Base-by-base conservation (phyloP, 768 basidiomycete species). In the Agaricus blazei region DNA sequence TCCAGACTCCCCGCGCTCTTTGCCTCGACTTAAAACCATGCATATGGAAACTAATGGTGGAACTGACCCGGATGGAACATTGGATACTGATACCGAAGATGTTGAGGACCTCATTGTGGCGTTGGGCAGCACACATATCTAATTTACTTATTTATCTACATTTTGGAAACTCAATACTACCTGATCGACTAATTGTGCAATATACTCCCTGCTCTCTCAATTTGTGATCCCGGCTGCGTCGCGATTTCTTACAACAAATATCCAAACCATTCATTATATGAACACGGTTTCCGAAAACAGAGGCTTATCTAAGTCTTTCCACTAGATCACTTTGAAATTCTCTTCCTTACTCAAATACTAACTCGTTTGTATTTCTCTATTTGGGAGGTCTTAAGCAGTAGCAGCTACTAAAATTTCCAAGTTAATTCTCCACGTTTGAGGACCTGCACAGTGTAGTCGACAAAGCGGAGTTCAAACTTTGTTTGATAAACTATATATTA, bases 401-500 rank as follows among this genome's bases (percentile, higher is more conserved):
- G 42, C 23, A 43, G 7, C 23, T 14, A 45, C 23, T 4, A 27
- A 23, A 15, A 11, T 11, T 11, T 23, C 19, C 19, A 23, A 45
- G 11, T 11, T 24, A n/a, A n/a, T n/a, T n/a, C n/a, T n/a, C n/a
- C n/a, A n/a, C n/a, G n/a, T n/a, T n/a, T n/a, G 46, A 15, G n/a
- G 27, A n/a, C 14, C 46, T 48, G 4, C 11, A 19, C 15, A 29
- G 27, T 12, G 27, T 46, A 4, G 8, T 19, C 1, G 1, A 27
- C 54, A 48, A 9, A 36, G 24, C 54, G 38, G 54, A 23, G 48
- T 14, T 37, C 37, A 14, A 56, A 75, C 74, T 62, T 70, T 75
- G 67, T 61, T 48, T 9, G 11, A 31, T 29, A 47, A 67, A 38
- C 70, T 76, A 65, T 72, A 72, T 53, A 68, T 73, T 74, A 74